Conservation (phyloP, 306 rosid species). For the Quercus variabilis region DNA sequence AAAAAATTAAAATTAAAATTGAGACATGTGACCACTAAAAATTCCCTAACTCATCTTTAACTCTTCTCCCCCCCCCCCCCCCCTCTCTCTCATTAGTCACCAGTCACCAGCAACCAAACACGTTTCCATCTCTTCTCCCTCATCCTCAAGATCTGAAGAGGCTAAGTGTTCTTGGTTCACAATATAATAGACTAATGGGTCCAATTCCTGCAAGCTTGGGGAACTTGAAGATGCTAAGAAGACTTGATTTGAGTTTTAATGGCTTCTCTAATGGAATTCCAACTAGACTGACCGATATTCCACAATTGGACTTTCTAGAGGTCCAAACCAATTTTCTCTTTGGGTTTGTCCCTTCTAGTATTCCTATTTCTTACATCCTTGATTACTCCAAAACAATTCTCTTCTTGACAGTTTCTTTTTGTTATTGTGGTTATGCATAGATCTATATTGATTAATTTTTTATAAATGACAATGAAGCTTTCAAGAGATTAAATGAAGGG, state of each 20-base stretch:
- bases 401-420: background rate
- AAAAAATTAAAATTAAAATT: no score
- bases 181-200: slow-evolving; percentile 65
- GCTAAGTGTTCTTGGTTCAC: slow-evolving; percentile 66
- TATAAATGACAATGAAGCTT: slow-evolving; percentile 42
- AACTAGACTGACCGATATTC: slow-evolving; percentile 30
- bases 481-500: slow-evolving; percentile 58
- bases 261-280: slow-evolving; percentile 63
- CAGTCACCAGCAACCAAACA: no score
- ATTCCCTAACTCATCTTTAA: no score
- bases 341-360: slow-evolving; percentile 78
- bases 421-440: background rate
- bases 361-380: slow-evolving; percentile 9
- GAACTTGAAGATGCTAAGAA: slow-evolving; percentile 42
- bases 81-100: no score
- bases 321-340: slow-evolving; percentile 67
- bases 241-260: slow-evolving; percentile 83
- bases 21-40: no score
- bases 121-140: no score
- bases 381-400: background rate
- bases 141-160: slow-evolving; percentile 33
- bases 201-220: slow-evolving; percentile 68
- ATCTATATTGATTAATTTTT: slow-evolving; percentile 23
- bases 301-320: slow-evolving; percentile 47
- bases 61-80: no score